Conservation (phyloP, 805 yeast genomes). For the Ogataea pignaliae region DNA sequence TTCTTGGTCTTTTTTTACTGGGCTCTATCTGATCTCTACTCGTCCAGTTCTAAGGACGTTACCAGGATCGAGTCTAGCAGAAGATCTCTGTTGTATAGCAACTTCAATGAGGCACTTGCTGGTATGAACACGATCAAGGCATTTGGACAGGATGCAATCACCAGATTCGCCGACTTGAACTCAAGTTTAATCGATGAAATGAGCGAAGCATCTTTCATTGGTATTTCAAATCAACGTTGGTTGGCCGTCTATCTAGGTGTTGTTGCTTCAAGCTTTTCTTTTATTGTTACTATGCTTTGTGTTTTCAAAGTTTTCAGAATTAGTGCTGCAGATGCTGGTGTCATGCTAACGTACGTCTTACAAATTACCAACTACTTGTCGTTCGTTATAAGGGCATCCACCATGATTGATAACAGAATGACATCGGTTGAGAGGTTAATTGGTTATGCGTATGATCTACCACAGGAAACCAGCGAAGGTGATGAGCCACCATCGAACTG, state of each 20-base stretch:
- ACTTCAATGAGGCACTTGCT: constrained; percentile 44
- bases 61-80: constrained; percentile 45
- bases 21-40: constrained; percentile 40
- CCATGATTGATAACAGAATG: constrained; percentile 54
- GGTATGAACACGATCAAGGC: constrained; percentile 46
- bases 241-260: constrained; percentile 40
- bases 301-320: constrained; percentile 41
- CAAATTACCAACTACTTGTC: constrained; percentile 43
- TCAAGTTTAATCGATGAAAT: constrained; percentile 35
- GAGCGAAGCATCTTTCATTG: constrained; percentile 41
- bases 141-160: constrained; percentile 48
- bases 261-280: constrained; percentile 37
- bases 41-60: constrained; percentile 43
- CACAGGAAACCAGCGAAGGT: constrained; percentile 48
- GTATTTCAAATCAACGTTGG: constrained; percentile 48
- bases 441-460: constrained; percentile 54
- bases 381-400: constrained; percentile 39
- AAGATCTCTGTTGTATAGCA: constrained; percentile 44
- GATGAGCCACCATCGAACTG: constrained; percentile 30
- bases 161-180: constrained; percentile 32
- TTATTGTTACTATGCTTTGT: constrained; percentile 41
- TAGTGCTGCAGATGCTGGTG: constrained; percentile 43
- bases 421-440: constrained; percentile 59
- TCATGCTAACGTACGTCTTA: constrained; percentile 41
- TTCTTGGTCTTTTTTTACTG: constrained; percentile 38